These are phyloP conservation scores for Alternaria gaisen DNA, from an alignment of 2,329 filamentous ascomycete species.

Conservation along the genomic window DNA sequence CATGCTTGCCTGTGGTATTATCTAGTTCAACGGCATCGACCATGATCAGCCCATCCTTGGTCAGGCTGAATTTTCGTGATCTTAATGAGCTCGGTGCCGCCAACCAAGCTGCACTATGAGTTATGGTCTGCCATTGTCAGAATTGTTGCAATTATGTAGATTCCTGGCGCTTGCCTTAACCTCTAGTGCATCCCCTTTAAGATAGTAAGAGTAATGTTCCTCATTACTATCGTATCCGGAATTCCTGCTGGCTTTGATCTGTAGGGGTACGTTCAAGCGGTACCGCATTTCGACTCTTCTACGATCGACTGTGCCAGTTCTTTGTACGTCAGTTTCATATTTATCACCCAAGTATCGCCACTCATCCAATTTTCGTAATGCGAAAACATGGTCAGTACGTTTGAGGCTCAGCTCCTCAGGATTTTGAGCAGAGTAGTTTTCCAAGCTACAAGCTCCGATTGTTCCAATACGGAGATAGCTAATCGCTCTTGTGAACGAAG, in stretches of 20 bases:
- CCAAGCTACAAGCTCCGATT: accelerated
- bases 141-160: not conserved
- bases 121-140: not conserved
- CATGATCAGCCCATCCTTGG: not conserved
- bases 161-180: not conserved
- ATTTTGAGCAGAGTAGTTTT: not conserved
- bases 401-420: not conserved
- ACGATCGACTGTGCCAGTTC: not conserved
- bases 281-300: not conserved
- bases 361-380: not conserved
- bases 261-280: not conserved
- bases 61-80: accelerated
- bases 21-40: not conserved
- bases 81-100: not conserved
- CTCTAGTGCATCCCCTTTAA: not conserved
- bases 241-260: not conserved
- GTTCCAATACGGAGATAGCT: not conserved
- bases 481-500: not conserved
- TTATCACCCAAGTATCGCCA: not conserved
- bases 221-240: no score
- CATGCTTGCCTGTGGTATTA: accelerated
- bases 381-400: accelerated
- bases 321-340: not conserved
- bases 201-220: no score
- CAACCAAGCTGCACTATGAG: not conserved